Percentiles rank a stretch among this genome's conserved stretches.
phyloP scores from a whole-genome alignment of 257 asterid species.

The Solanum chaucha region DNA sequence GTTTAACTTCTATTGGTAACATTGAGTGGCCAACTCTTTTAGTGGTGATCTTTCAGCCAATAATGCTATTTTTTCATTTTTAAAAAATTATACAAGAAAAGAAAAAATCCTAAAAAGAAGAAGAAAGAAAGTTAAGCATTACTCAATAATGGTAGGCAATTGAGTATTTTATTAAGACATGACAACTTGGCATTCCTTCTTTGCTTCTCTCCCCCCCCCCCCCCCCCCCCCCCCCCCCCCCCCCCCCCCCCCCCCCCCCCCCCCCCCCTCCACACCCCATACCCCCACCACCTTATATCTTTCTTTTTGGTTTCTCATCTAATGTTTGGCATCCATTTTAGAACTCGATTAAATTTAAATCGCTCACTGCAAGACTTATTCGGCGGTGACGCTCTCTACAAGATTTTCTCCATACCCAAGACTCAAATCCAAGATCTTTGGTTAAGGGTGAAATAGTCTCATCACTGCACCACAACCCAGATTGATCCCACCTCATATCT shows the following conservation, averaged over 20 bases:
- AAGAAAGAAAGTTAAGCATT: background rate
- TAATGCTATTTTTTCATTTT: background rate
- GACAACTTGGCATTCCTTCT: background rate
- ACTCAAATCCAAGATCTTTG: accelerated
- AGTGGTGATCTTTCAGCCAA: background rate
- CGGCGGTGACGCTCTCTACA: accelerated
- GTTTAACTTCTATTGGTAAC: background rate
- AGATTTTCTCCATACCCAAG: too few relatives aligned
- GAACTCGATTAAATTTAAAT: too few relatives aligned
- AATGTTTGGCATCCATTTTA: too few relatives aligned
- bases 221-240: background rate
- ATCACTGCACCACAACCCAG: too few relatives aligned
- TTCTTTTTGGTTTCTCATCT: background rate
- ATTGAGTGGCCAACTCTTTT: background rate
- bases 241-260: too few relatives aligned
- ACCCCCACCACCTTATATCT: background rate
- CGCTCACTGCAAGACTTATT: accelerated
- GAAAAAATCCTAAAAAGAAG: background rate
- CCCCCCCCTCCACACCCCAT: too few relatives aligned
- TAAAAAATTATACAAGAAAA: background rate
- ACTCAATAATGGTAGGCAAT: background rate
- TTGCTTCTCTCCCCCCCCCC: background rate
- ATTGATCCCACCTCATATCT: too few relatives aligned
- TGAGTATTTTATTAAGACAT: background rate
- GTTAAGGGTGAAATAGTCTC: too few relatives aligned